Conservation (phyloP, 805 yeast genomes). For the Maudiozyma serrabonitensis region DNA sequence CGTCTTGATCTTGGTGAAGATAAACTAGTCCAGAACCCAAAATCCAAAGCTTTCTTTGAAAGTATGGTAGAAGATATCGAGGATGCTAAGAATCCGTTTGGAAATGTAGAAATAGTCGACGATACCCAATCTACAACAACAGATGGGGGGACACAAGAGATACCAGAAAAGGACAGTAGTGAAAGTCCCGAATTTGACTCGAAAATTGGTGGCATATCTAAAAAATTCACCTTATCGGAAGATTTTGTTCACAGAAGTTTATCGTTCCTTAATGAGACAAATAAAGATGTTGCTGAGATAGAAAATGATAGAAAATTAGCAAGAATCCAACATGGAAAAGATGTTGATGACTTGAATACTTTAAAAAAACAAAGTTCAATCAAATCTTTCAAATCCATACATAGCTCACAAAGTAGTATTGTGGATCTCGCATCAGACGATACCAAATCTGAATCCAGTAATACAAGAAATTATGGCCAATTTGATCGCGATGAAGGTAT, state of each 20-base stretch:
- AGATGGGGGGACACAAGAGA: slow-evolving; percentile 11
- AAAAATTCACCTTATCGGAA: slow-evolving; percentile 37
- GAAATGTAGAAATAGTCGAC: slow-evolving; percentile 18
- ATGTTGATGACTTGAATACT: slow-evolving; percentile 35
- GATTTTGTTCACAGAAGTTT: slow-evolving; percentile 47
- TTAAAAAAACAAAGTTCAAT: slow-evolving; percentile 37
- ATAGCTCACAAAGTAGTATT: not conserved
- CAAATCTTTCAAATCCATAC: slow-evolving; percentile 17
- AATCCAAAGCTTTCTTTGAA: slow-evolving; percentile 57
- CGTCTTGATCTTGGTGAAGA: slow-evolving; percentile 36
- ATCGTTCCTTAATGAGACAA: slow-evolving; percentile 37
- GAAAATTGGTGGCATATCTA: slow-evolving; percentile 21
- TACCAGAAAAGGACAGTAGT: slow-evolving; percentile 14
- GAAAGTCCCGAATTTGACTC: slow-evolving; percentile 13
- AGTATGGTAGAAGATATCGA: slow-evolving; percentile 43
- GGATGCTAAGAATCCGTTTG: slow-evolving; percentile 27
- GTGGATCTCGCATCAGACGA: slow-evolving; percentile 14
- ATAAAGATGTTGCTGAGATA: slow-evolving; percentile 25
- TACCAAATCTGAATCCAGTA: slow-evolving; percentile 1
- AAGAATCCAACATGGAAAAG: slow-evolving; percentile 23
- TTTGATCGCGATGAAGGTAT: slow-evolving; percentile 8
- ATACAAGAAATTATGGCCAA: not conserved
- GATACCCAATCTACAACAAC: slow-evolving; percentile 8
- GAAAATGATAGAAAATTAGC: slow-evolving; percentile 25
- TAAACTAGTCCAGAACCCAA: slow-evolving; percentile 41